Evolutionary conservation across 2,329 filamentous ascomycete genomes (phyloP), one percentile per base, ranked within the genome.

Genomic region (Daldinia sp.): DNA sequence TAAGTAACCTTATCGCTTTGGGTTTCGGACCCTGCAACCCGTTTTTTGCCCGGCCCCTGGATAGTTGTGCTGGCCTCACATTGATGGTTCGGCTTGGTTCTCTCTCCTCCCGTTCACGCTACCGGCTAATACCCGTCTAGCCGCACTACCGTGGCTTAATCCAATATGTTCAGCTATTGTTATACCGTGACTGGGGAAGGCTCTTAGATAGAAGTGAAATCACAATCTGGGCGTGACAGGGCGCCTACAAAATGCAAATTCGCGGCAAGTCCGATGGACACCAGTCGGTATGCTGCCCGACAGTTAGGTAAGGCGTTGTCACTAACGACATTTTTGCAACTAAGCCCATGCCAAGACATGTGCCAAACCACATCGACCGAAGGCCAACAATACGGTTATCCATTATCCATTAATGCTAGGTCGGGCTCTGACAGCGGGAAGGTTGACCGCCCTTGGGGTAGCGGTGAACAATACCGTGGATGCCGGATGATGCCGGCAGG

Each of bases 61-160:
- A 68, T 63, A 70, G 75, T 67, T 77, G 74, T 69, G 76, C 71
- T 78, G 76, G 77, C 76, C 73, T 71, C 77, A 76, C 76, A 76
- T 77, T 72, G 63, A 73, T 71, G 68, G 74, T 75, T 76, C 73
- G 74, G 72, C 73, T 74, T 78, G 65, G 72, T 73, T 66, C 66
- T 73, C 15, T 42, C 68, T 72, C 63, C 58, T 62, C 70, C 70
- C 70, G 71, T 69, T 69, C 68, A 61, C 53, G 57, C 55, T 56
- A 67, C 67, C 71, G 60, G 67, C 50, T 65, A 63, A 66, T 63
- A 51, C 61, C 60, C 65, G 60, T 72, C 66, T 67, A 60, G 68
- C 70, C 66, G 67, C 54, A 58, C 54, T 41, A 56, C 63, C 65
- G 71, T 69, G 71, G 61, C 67, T 64, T 60, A 56, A 51, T 70